Base-by-base conservation (phyloP, 208 protist genomes). In the Acanthamoeba sp. region DNA sequence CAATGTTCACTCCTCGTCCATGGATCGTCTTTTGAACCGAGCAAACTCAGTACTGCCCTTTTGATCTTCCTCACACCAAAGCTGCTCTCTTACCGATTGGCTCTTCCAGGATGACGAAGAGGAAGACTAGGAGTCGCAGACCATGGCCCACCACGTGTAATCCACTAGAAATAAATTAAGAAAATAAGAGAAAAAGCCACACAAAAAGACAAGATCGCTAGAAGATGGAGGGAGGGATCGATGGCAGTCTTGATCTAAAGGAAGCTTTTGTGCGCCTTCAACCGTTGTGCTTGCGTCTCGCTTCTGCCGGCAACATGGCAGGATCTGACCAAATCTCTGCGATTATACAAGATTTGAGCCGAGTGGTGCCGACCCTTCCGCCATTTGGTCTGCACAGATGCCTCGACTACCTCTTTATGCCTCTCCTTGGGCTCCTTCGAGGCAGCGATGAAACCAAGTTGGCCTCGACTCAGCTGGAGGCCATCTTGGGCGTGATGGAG, bases 1-100 rank as follows among this genome's bases (percentile, higher is more conserved):
- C 27, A 95, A 94, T 29, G 94, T 97, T 34, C 78, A 78, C 50
- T 71, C 64, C 6, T 62, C 92, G 14, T 52, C 80, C 16, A 94
- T 94, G 89, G 42, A 93, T 18, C 91, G 50, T 32, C 24, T 93
- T 4, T n/a, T 85, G 38, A 85, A 85, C 45, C n/a, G 45, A 36
- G 10, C 22, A 12, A 14, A 50, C 12, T 85, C 76, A 32, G 76
- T 85, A 57, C 76, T 6, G 5, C 36, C 0, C 5, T 36, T 12
- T 4, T 38, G n/a, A n/a, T 3, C 45, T 34, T 57, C 40, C n/a
- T 3, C 3, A 2, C 20, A 42, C 22, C 73, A 14, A 14, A 1
- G 12, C 14, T 5, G 18, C 55, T 9, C 14, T 10, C 18, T 29
- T 5, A 6, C 55, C 18, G 24, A 62, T 4, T 62, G 55, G n/a